Evolutionary conservation across 148 eudicot genomes (phyloP), one percentile per base, ranked within the genome.

Genomic region (Vaccinium darrowii): DNA sequence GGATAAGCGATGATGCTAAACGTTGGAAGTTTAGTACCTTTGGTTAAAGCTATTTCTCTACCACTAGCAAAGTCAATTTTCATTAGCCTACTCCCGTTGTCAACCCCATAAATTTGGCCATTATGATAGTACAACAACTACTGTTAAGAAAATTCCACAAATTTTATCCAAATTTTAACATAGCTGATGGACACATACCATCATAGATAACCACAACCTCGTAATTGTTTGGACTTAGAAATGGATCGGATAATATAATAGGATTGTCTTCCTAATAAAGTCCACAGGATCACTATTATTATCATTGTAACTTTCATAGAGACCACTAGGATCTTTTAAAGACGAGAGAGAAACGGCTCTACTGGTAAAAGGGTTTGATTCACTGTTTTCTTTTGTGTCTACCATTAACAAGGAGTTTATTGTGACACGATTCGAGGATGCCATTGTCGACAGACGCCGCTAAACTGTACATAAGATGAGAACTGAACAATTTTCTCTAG

Each of bases 151-250:
- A 84, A 15, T 49, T 58, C 63, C 82, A 84, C 51, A 33, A 21
- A 5, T 13, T 56, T 47, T 84, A 51, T 8, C 86, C 82, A 8
- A 82, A 84, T 77, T 21, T 78, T 3, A 60, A 78, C 18, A 60
- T 52, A 49, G 82, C 86, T 16, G 63, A 77, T 19, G 39, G 5
- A 27, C 30, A 2, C 75, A 47, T 13, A 62, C 36, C 50, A 19
- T 15, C 13, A 19, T 84, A 77, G 1, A 84, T 78, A 56, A 84
- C 21, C 4, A 43, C 51, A 60, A 78, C 51, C 47, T 19, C 30
- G 10, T 78, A 78, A 49, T 60, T 25, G 47, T 77, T 27, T 7
- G 74, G 76, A 39, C 72, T 60, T 50, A 63, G 36, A 33, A 1
- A 33, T 33, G 36, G 85, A 21, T 76, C 75, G 7, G 63, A 63